Evolutionary conservation across 768 basidiomycete species (phyloP), one percentile per base, ranked within the genome.

Genomic region (Gloeopeniophorella convolvens): DNA sequence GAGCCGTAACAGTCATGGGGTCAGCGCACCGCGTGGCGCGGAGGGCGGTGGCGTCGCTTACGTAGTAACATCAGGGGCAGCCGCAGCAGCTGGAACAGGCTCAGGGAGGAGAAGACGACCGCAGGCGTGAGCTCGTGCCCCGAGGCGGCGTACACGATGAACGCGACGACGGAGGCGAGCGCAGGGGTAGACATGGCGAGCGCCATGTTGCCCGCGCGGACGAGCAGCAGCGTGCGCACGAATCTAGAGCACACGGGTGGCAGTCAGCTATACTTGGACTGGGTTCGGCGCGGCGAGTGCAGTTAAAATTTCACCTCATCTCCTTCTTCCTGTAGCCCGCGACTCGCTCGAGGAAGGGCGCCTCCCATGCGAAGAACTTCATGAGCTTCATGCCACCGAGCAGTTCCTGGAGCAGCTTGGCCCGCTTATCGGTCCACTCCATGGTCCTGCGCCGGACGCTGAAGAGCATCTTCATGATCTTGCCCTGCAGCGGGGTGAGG

Each of bases 311-410:
- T 30, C 15, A 77, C 76, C 59, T 64, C 67, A 91, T 80, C 65
- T 95, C 93, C 42, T 76, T 75, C 42, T 68, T 70, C 45, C 94
- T 74, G 60, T 85, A 86, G 34, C 76, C 77, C 26, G 76, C 74
- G 23, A 96, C 75, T 37, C 84, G 79, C 13, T 79, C 70, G 20
- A 95, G 72, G 65, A 90, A 94, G 0, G 93, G 89, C 1, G 66
- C 60, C 60, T 92, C 89, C 89, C 89, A 93, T 5, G 86, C 82
- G 65, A 94, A 94, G 64, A 85, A 83, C 66, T 96, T 96, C 74
- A 96, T 87, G 54, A 95, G 78, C 56, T 89, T 85, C 80, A 96
- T 93, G 1, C 89, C 88, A 12, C 83, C 82, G 0, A 96, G 68
- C 1, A 98, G 73, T 63, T 98, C 94, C 63, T 94, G 92, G 10